Evolutionary conservation across 148 eudicot species (phyloP), one percentile per base, ranked within the genome.

Genomic region (Arbutus unedo): DNA sequence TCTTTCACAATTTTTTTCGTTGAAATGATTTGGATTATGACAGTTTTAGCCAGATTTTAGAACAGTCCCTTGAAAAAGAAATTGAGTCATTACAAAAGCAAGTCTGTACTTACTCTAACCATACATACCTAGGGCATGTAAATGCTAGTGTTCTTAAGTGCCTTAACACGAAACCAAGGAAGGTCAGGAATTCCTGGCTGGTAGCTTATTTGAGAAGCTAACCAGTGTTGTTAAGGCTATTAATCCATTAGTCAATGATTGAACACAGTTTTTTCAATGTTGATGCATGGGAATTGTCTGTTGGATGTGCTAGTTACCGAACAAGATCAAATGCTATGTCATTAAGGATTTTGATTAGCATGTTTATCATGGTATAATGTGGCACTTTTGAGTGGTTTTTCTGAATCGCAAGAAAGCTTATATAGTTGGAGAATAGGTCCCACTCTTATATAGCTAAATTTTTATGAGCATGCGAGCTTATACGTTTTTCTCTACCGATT

Each of bases 231-330:
- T 49, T 23, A 64, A 60, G n/a, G 81, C 21, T 41, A 21, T 55
- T 31, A 55, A 4, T 77, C 48, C 4, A 13, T 78, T 59, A 9
- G 4, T 41, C 70, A 78, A 45, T 62, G 74, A 6, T 23, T 14
- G 6, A 44, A 21, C 67, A 45, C 23, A 10, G 53, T 78, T 41
- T 77, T 79, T 48, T 79, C 41, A 48, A n/a, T 8, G 47, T 31
- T 66, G 15, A 64, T 79, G 75, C 56, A 74, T 62, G 4, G 71
- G 48, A 64, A 15, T 80, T 67, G 47, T 64, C 21, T 55, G 21
- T 54, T 55, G 59, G 13, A 77, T 54, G 18, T 11, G 64, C 55
- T 56, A 38, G 19, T 43, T 55, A 13, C 7, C 18, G 49, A 60
- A 23, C 56, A 13, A 47, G 14, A 7, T 66, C 47, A 48, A 41